Conservation (phyloP, 2,329 filamentous ascomycete species). For the Trichoderma pleuroti region DNA sequence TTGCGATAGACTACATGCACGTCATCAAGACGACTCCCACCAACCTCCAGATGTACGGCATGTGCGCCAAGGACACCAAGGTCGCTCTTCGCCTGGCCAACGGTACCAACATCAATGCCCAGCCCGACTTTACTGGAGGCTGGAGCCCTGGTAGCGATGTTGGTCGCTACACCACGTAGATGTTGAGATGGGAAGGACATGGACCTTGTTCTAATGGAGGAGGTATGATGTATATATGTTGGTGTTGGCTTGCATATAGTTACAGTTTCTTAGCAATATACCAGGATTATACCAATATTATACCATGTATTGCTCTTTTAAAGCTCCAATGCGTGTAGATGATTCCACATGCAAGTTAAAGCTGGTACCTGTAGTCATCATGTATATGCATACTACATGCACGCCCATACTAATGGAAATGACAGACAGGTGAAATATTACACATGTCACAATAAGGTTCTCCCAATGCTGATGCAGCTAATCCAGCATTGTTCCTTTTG, state of each 20-base stretch:
- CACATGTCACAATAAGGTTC: neutral
- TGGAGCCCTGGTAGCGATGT: constrained; percentile 35
- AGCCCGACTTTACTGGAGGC: constrained; percentile 34
- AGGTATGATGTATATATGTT: neutral
- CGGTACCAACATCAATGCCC: constrained; percentile 33
- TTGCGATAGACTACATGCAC: constrained; percentile 32
- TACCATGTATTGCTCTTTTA: neutral
- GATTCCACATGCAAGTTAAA: too few relatives aligned
- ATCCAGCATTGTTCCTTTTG: neutral
- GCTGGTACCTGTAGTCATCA: too few relatives aligned
- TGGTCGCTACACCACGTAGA: constrained; percentile 34
- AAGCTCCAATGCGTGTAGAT: neutral
- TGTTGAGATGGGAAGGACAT: too few relatives aligned
- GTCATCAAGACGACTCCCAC: constrained; percentile 36
- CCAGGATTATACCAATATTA: neutral
- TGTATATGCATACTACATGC: neutral
- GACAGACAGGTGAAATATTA: neutral
- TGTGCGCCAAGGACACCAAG: constrained; percentile 40
- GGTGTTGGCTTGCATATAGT: neutral
- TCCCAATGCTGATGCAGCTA: neutral
- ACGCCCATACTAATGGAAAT: neutral
- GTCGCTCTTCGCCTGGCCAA: constrained; percentile 35
- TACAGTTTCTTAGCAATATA: neutral
- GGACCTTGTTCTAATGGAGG: neutral
- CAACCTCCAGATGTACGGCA: constrained; percentile 40